Evolutionary conservation across 2,329 filamentous ascomycete genomes (phyloP).

Genomic region (Apiospora arundinis): DNA sequence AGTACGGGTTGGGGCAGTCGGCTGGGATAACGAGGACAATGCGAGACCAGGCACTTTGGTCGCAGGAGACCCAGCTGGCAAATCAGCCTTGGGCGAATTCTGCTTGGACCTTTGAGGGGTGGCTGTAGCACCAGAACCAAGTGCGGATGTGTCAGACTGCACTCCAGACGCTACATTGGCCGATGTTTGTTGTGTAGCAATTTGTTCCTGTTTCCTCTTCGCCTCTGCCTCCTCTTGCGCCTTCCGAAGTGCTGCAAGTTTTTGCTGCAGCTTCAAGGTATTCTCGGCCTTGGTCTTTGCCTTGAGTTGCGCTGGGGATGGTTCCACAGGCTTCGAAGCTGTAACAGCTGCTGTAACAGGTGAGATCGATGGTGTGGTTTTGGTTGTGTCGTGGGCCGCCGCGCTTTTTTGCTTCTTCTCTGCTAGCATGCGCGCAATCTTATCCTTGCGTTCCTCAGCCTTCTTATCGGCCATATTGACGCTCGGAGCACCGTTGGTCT

Average conservation of each 20-base stretch:
- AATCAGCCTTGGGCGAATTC: slow-evolving; percentile 21
- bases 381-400: slow-evolving; percentile 21
- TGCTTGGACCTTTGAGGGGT: not conserved
- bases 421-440: slow-evolving; percentile 42
- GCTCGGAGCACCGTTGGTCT: slow-evolving; percentile 22
- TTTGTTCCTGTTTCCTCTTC: slow-evolving; percentile 31
- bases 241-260: slow-evolving; percentile 77
- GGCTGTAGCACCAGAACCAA: not conserved
- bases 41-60: slow-evolving; percentile 35
- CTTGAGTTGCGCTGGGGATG: slow-evolving; percentile 40
- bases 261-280: slow-evolving; percentile 74
- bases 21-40: slow-evolving; percentile 28
- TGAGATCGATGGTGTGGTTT: slow-evolving; percentile 29
- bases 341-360: slow-evolving; percentile 22
- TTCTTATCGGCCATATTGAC: slow-evolving; percentile 35
- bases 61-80: slow-evolving; percentile 28
- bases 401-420: slow-evolving; percentile 41
- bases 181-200: slow-evolving; percentile 22
- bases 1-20: slow-evolving; percentile 36
- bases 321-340: slow-evolving; percentile 23
- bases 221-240: slow-evolving; percentile 39
- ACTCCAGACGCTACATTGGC: slow-evolving; percentile 17
- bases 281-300: slow-evolving; percentile 66
- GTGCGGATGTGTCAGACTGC: not conserved
- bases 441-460: slow-evolving; percentile 43